Percentiles rank a stretch among this genome's conserved stretches.
phyloP scores from a whole-genome alignment of 2,329 filamentous ascomycete genomes.

The Stromatinia cepivora region DNA sequence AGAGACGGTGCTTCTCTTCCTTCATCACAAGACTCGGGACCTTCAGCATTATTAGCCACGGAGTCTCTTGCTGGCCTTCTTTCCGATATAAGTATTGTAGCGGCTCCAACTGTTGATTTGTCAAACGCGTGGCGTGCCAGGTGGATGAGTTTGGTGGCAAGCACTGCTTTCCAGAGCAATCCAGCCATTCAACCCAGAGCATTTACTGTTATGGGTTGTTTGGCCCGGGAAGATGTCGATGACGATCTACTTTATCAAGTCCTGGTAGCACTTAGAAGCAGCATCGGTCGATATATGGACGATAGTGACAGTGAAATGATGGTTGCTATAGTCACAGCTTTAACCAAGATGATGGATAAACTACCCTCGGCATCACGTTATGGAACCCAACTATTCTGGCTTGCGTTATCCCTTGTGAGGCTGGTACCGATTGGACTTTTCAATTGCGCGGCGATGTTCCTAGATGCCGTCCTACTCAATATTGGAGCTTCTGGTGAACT shows the following conservation, averaged over 20 bases:
- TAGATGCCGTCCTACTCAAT: constrained; percentile 64
- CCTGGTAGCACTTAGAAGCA: constrained; percentile 65
- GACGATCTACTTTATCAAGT: constrained; percentile 72
- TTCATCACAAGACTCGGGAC: constrained; percentile 54
- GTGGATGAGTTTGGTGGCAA: constrained; percentile 73
- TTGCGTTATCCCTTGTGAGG: constrained; percentile 65
- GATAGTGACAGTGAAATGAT: constrained; percentile 68
- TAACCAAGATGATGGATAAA: constrained; percentile 72
- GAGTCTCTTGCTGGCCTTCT: constrained; percentile 62
- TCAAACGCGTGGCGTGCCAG: constrained; percentile 69
- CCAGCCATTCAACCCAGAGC: constrained; percentile 68
- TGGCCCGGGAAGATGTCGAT: constrained; percentile 70
- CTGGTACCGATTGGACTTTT: constrained; percentile 63
- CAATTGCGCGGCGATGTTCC: constrained; percentile 64
- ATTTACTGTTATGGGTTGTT: constrained; percentile 70
- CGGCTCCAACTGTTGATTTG: constrained; percentile 63
- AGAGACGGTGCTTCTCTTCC: constrained; percentile 57
- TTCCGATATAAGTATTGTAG: constrained; percentile 63
- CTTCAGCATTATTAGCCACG: constrained; percentile 46
- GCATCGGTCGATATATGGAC: constrained; percentile 63
- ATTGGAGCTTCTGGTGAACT: constrained; percentile 62
- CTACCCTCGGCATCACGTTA: constrained; percentile 66
- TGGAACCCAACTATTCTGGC: constrained; percentile 68
- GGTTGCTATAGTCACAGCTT: constrained; percentile 63
- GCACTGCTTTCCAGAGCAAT: constrained; percentile 72